Conservation (phyloP, 495 filamentous ascomycete species). For the Pseudoneurospora amorphoporcata region DNA sequence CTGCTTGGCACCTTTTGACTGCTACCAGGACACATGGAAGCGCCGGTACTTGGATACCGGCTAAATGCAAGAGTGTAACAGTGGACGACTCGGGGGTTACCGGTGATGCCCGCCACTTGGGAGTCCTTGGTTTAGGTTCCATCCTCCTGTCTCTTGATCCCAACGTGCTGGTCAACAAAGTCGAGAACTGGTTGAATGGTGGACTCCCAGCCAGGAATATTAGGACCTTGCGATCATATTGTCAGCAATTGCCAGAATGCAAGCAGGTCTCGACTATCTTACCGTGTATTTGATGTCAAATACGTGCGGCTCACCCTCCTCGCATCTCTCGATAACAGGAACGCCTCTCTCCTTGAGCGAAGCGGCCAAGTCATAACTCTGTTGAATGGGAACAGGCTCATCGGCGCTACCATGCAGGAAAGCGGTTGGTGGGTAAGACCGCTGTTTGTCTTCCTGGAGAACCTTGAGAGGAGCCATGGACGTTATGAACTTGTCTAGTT, state of each 20-base stretch:
- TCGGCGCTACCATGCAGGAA: constrained; percentile 20
- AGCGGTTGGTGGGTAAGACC: constrained; percentile 17
- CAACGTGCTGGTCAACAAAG: constrained; percentile 14
- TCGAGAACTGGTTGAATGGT: constrained; percentile 17
- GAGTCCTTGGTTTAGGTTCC: neutral
- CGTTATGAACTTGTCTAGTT: constrained; percentile 8
- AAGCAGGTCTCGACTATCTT: neutral
- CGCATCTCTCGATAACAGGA: constrained; percentile 15
- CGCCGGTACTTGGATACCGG: neutral
- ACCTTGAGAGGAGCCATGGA: constrained; percentile 11
- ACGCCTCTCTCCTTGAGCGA: constrained; percentile 10
- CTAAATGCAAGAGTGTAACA: neutral
- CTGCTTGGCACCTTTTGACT: neutral
- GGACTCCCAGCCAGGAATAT: constrained; percentile 14
- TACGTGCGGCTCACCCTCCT: constrained; percentile 13
- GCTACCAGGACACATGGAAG: neutral
- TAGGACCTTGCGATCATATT: neutral
- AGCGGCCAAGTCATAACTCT: constrained; percentile 14
- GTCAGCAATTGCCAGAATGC: neutral
- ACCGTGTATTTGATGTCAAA: constrained; percentile 21
- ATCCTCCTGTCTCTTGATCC: neutral
- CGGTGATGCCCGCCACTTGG: neutral
- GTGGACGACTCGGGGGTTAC: neutral
- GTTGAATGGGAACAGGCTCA: constrained; percentile 10
- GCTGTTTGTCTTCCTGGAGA: constrained; percentile 4